Evolutionary conservation across 2,329 filamentous ascomycete species (phyloP), one percentile per base, ranked within the genome.

Genomic region (Cercospora sojina): DNA sequence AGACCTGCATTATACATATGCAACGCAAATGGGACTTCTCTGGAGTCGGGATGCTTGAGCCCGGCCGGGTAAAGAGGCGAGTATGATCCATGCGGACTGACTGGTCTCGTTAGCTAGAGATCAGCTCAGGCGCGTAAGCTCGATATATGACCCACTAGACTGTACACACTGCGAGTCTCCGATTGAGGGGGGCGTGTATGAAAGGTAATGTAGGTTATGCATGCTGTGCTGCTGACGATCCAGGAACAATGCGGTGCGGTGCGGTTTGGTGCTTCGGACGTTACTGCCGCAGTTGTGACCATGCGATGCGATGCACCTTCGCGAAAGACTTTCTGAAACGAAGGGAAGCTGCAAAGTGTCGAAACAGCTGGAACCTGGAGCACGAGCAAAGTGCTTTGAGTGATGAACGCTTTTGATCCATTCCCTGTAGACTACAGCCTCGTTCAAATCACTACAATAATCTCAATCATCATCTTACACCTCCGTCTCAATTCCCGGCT

Each of bases 401-500:
- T 27, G 3, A 27, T 3, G 25, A 27, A 27, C 25, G 25, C 25
- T 27, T 27, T 27, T 27, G 25, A 27, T 27, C 25, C 25, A 27
- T 27, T 3, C 25, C 5, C 25, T 27, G 25, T 27, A 27, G 25
- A 27, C 25, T 27, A 27, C 25, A 27, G 25, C 25, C 5, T 27
- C 25, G 5, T 27, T 27, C 25, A 27, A 27, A 27, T 5, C 25
- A 27, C 25, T 5, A 27, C 25, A 27, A 27, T n/a, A n/a, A n/a
- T n/a, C n/a, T n/a, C n/a, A n/a, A n/a, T n/a, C n/a, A n/a, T n/a
- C n/a, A n/a, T 55, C 16, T 81, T 77, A 91, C 43, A 88, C 87
- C 78, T 92, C 90, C 18, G 88, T 91, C 81, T 91, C 89, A 70
- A 91, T 82, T 0, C 86, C 87, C 9, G 78, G 76, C 32, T 84